Base-by-base conservation (phyloP, 202 grass and related monocot genomes). In the Hordeum pubiflorum region DNA sequence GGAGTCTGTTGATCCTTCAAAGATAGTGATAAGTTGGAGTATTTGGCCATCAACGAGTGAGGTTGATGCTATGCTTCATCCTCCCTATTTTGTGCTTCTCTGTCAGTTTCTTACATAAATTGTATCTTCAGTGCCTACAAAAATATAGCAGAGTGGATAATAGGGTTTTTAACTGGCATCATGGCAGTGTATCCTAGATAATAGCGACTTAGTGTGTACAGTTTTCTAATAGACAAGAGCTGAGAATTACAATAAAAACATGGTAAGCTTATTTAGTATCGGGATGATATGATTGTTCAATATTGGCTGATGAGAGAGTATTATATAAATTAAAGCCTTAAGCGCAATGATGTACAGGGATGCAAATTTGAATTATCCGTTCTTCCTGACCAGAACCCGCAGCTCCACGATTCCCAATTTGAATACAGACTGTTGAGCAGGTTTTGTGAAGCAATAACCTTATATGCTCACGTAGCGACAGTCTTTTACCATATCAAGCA, bases 21-120 rank as follows among this genome's bases (percentile, higher is more conserved):
- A 58, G 34, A 39, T 5, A 81, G 63, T 88, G 76, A 80, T 84
- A 68, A 76, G 61, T 70, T 88, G 86, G 76, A 80, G 69, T 54
- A 37, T 70, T 54, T 88, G 86, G 86, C 81, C 86, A 33, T 88
- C 62, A 55, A 76, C 70, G 50, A 84, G 9, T 76, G 32, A 88
- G 86, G 86, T 84, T 80, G 18, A 80, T 61, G 38, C 13, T 63
- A 54, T 84, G 76, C 27, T 78, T 58, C 60, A 67, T 83, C 37
- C 48, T 68, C 36, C 36, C 37, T 84, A 56, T 76, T 75, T 41
- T 7, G 48, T 74, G 17, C 26, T 83, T 74, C 39, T 6, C 24
- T 73, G 15, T 83, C 61, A 60, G 15, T 83, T 79, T 58, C 40
- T 63, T 40, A 64, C 32, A n/a, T 43, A 74, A 57, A 67, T 46